Percentiles rank a stretch among this genome's conserved stretches.
Conservation (phyloP, 805 yeast genomes). For the Groenewaldozyma tartarivorans region DNA sequence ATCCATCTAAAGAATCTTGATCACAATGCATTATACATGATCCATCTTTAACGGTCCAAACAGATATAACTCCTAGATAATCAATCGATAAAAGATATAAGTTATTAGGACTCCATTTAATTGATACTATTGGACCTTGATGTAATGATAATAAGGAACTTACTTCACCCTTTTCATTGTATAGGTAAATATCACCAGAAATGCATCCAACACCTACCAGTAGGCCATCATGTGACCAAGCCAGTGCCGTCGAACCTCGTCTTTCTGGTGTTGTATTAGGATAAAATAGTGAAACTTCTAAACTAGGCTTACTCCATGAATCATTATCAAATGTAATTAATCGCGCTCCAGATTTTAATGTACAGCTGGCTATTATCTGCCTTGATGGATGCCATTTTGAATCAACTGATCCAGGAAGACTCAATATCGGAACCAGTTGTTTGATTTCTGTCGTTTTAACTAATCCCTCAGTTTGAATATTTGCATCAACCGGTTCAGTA, state of each 20-base stretch:
- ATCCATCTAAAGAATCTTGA: not conserved
- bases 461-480: slow-evolving; percentile 1
- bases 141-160: slow-evolving; percentile 44
- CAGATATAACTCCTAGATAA: slow-evolving; percentile 38
- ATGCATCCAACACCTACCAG: slow-evolving; percentile 53
- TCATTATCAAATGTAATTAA: slow-evolving; percentile 1
- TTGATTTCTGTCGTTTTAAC: slow-evolving; percentile 1
- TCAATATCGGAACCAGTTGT: not conserved
- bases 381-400: not conserved
- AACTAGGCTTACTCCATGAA: slow-evolving; percentile 1
- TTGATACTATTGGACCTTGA: slow-evolving; percentile 42
- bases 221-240: slow-evolving; percentile 65
- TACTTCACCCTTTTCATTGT: slow-evolving; percentile 64
- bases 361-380: not conserved
- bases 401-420: not conserved
- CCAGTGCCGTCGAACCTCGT: slow-evolving; percentile 19
- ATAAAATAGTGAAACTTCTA: slow-evolving; percentile 5
- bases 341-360: not conserved
- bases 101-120: slow-evolving; percentile 55
- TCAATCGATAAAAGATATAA: slow-evolving; percentile 52
- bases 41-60: slow-evolving; percentile 38
- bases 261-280: slow-evolving; percentile 13
- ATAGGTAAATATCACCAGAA: slow-evolving; percentile 68
- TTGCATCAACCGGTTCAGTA: not conserved
- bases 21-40: not conserved